Conservation (phyloP, 108 stramenopile genomes). For the Skeletonema marinoi region DNA sequence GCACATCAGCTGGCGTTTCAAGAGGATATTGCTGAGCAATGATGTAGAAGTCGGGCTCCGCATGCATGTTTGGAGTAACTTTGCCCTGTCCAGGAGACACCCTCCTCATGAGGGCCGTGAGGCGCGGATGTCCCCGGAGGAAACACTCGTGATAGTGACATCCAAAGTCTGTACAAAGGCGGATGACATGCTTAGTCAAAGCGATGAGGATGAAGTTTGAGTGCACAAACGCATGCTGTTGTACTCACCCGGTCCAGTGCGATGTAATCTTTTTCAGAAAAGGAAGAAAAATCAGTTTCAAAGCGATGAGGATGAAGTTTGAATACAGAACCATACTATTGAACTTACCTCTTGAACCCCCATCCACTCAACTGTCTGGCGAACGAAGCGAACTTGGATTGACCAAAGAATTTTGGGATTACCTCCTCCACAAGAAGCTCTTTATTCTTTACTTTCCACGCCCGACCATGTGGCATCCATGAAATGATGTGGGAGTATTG, state of each 20-base stretch:
- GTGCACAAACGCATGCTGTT: too few species aligned
- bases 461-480: conserved; percentile 4
- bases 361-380: background rate
- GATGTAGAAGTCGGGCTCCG: background rate
- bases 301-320: too few species aligned
- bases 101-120: background rate
- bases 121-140: background rate
- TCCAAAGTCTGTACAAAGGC: background rate
- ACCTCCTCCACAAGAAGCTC: background rate
- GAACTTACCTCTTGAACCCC: background rate
- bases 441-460: background rate
- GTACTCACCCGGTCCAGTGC: background rate
- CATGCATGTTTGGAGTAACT: background rate
- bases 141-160: conserved; percentile 5
- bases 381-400: background rate
- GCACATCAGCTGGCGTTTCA: background rate
- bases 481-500: background rate
- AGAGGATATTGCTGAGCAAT: background rate
- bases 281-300: too few species aligned
- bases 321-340: too few species aligned
- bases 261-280: background rate
- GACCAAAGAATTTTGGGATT: background rate
- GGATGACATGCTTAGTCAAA: too few species aligned
- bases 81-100: background rate
- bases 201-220: too few species aligned